phyloP scores from a whole-genome alignment of 345 rosid species.

The Eucalyptus lansdowneana region DNA sequence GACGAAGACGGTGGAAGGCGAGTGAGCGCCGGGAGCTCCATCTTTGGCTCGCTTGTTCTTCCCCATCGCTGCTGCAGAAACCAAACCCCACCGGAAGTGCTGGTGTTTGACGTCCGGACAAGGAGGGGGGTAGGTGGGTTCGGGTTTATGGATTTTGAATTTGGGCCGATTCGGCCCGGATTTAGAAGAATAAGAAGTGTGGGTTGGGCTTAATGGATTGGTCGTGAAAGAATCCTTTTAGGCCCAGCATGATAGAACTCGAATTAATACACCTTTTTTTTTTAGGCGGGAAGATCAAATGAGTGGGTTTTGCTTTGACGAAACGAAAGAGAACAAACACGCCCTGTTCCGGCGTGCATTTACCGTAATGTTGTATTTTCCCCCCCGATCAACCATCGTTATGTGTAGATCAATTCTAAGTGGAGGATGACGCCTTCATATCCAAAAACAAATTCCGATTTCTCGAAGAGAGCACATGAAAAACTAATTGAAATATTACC shows the following conservation, averaged over 20 bases:
- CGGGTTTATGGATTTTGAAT: neutral
- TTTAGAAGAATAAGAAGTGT: neutral
- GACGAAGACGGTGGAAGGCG: conserved; percentile 62
- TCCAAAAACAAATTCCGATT: too few relatives aligned
- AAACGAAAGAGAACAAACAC: too few relatives aligned
- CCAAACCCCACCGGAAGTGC: neutral
- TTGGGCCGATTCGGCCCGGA: neutral
- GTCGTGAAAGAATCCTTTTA: neutral
- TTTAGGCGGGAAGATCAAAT: neutral
- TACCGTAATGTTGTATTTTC: too few relatives aligned
- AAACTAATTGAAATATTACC: rapidly evolving
- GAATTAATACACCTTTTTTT: neutral
- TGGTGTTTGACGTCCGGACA: neutral
- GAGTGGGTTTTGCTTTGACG: too few relatives aligned
- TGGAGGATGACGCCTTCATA: too few relatives aligned
- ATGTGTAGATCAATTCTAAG: too few relatives aligned
- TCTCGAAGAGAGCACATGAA: rapidly evolving
- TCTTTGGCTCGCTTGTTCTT: conserved; percentile 25
- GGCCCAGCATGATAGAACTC: neutral
- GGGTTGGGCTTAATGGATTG: neutral
- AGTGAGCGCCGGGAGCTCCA: conserved; percentile 21
- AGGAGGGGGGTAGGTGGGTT: neutral
- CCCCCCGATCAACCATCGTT: too few relatives aligned
- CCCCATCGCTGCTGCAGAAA: neutral
- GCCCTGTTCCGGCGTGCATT: too few relatives aligned